phyloP scores from a whole-genome alignment of 2,329 filamentous ascomycete species.

The Calycina marina region DNA sequence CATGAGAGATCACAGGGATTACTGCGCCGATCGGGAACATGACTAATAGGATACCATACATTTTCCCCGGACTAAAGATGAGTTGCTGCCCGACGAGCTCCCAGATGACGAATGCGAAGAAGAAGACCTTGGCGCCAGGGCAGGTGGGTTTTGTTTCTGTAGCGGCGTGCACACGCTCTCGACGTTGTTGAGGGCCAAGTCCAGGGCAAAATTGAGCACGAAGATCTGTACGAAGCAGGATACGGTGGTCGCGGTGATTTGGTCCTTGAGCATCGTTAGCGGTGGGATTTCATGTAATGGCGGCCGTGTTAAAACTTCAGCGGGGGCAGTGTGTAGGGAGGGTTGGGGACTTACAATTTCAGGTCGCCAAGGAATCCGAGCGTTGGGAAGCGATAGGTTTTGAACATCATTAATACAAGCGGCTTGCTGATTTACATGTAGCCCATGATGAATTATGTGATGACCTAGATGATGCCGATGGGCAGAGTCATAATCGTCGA shows the following conservation, averaged over 20 bases:
- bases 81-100: conserved; percentile 57
- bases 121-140: conserved; percentile 37
- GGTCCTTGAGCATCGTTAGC: conserved; percentile 25
- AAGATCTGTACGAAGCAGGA: conserved; percentile 51
- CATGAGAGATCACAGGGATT: conserved; percentile 41
- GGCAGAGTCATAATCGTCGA: not conserved
- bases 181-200: no score
- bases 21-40: conserved; percentile 57
- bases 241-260: conserved; percentile 41
- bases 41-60: conserved; percentile 52
- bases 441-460: conserved; percentile 60
- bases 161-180: conserved; percentile 43
- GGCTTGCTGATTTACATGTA: conserved; percentile 60
- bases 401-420: conserved; percentile 66
- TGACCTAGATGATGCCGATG: conserved; percentile 38
- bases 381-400: conserved; percentile 52
- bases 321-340: no score
- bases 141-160: conserved; percentile 43
- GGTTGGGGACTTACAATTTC: no score
- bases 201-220: conserved; percentile 47
- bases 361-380: conserved; percentile 32
- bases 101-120: conserved; percentile 62
- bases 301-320: no score
- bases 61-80: conserved; percentile 49
- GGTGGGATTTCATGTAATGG: conserved; percentile 31